Evolutionary conservation across 2,329 filamentous ascomycete species (phyloP).

Genomic region (Aspergillus sp.): DNA sequence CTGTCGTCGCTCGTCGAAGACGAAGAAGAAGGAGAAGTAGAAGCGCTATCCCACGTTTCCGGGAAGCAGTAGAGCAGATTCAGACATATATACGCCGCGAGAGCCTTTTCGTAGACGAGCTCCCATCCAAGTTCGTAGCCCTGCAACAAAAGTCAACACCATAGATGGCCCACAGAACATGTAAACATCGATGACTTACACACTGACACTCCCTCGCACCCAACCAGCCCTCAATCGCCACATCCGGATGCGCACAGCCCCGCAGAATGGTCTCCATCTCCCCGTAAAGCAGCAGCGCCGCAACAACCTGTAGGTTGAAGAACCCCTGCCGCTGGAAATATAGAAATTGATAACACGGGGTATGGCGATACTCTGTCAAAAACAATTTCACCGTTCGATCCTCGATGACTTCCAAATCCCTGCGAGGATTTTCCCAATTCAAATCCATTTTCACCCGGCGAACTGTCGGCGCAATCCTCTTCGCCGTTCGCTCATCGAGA

Average conservation of each 20-base stretch:
- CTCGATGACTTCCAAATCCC: not conserved
- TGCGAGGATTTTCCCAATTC: not conserved
- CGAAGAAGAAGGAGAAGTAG: not conserved
- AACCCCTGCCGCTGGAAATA: slow-evolving; percentile 17
- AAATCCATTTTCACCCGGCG: not conserved
- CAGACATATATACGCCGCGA: slow-evolving; percentile 27
- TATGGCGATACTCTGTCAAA: slow-evolving; percentile 9
- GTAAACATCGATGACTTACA: not conserved
- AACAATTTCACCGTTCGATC: slow-evolving; percentile 26
- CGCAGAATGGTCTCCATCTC: slow-evolving; percentile 29
- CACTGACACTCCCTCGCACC: slow-evolving; percentile 7
- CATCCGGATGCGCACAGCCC: slow-evolving; percentile 20
- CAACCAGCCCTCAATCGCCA: slow-evolving; percentile 5
- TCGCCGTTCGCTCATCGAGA: slow-evolving; percentile 11
- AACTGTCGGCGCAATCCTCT: slow-evolving; percentile 12
- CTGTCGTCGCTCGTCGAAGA: not conserved
- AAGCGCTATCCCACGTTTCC: slow-evolving; percentile 30
- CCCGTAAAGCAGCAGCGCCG: slow-evolving; percentile 29
- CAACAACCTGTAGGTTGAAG: slow-evolving; percentile 29
- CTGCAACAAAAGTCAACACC: not conserved
- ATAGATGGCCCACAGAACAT: too few relatives aligned
- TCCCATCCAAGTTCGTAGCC: slow-evolving; percentile 24
- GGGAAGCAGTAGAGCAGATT: slow-evolving; percentile 56
- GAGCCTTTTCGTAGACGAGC: slow-evolving; percentile 16
- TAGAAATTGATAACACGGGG: slow-evolving; percentile 23